phyloP scores from a whole-genome alignment of 331 rosid genomes.

The Rosa hybrid region DNA sequence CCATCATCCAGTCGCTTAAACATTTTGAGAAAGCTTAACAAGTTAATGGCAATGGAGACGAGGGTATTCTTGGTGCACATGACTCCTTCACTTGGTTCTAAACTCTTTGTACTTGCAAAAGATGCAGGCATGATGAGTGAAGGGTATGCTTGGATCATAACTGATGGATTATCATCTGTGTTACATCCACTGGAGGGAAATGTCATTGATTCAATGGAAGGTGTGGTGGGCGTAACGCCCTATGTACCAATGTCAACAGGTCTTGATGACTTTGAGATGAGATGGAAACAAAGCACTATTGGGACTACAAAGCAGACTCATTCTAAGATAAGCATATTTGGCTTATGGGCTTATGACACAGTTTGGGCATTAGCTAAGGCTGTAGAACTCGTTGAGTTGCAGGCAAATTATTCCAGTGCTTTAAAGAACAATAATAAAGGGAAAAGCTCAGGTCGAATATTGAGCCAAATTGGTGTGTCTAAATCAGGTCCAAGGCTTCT shows the following conservation, averaged over 20 bases:
- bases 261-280: neutral
- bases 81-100: slow-evolving; percentile 18
- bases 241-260: neutral
- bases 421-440: neutral
- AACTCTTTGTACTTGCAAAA: slow-evolving; percentile 13
- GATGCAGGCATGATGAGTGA: slow-evolving; percentile 32
- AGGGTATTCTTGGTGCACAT: slow-evolving; percentile 35
- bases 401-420: neutral
- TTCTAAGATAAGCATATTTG: slow-evolving; percentile 2
- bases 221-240: neutral
- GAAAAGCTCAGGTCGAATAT: neutral
- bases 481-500: neutral
- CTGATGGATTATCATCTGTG: slow-evolving; percentile 18
- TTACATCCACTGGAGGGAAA: neutral
- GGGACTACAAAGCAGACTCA: neutral
- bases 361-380: slow-evolving; percentile 40
- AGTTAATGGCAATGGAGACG: slow-evolving; percentile 28
- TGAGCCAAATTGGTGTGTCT: neutral
- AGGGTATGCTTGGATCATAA: slow-evolving; percentile 41
- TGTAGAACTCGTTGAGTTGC: slow-evolving; percentile 14
- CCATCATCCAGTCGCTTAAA: slow-evolving; percentile 4
- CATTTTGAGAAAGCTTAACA: slow-evolving; percentile 21
- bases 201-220: slow-evolving; percentile 10
- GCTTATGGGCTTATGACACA: slow-evolving; percentile 49
- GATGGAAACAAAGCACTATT: neutral